These are phyloP conservation scores for Didymellaceae sp. DNA, from an alignment of 2,329 filamentous ascomycete species.

Conservation along the genomic window DNA sequence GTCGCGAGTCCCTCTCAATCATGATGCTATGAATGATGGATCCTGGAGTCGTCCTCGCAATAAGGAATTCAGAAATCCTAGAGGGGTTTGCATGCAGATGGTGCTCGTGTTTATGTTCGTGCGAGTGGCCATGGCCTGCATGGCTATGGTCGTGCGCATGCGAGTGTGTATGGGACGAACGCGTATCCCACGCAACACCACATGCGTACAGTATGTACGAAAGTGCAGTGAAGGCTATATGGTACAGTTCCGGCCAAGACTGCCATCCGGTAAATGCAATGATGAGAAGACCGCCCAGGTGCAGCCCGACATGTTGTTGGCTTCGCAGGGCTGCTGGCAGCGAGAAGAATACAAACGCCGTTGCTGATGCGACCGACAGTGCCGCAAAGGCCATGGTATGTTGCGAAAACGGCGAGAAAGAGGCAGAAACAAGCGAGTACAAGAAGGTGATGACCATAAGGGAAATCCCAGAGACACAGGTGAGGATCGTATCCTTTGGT, in stretches of 20 bases:
- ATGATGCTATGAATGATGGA: conserved; percentile 86
- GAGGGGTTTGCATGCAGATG: conserved; percentile 63
- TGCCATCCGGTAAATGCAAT: conserved; percentile 34
- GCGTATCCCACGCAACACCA: conserved; percentile 52
- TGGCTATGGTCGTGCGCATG: conserved; percentile 41
- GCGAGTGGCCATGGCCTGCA: conserved; percentile 39
- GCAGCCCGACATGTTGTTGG: conserved; percentile 42
- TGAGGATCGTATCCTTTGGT: conserved; percentile 50
- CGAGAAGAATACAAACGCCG: conserved; percentile 52
- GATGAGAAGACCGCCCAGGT: conserved; percentile 36
- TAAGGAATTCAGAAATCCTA: conserved; percentile 72
- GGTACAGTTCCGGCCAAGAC: conserved; percentile 22
- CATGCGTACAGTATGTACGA: conserved; percentile 41
- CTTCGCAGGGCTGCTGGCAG: conserved; percentile 52
- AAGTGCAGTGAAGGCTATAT: conserved; percentile 30
- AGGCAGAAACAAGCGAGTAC: conserved; percentile 42
- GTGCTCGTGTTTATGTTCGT: conserved; percentile 38
- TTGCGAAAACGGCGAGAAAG: conserved; percentile 40
- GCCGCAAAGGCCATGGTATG: conserved; percentile 48
- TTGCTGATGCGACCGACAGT: conserved; percentile 52
- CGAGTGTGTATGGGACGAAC: conserved; percentile 26
- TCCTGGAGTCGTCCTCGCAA: conserved; percentile 72
- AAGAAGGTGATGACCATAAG: conserved; percentile 48
- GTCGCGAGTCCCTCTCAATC: conserved; percentile 87
- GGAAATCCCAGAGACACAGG: conserved; percentile 49